Evolutionary conservation across 2,329 filamentous ascomycete species (phyloP).

Genomic region (Botrytis fragariae): DNA sequence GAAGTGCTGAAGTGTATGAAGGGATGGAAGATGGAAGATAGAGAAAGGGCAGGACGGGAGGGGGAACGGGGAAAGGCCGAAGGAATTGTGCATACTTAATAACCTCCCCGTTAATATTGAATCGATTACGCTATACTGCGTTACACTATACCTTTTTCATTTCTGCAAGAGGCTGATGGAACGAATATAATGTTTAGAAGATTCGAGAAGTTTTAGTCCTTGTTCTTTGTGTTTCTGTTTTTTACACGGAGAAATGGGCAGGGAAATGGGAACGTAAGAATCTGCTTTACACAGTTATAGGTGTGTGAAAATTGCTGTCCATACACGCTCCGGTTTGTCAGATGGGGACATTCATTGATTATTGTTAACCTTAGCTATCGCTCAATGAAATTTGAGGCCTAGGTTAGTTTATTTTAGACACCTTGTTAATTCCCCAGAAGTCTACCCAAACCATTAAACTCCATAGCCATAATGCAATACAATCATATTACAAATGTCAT

Average conservation of each 20-base stretch:
- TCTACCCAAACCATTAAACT: background rate
- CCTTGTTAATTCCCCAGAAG: background rate
- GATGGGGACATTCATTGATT: background rate
- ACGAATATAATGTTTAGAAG: background rate
- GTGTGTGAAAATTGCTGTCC: background rate
- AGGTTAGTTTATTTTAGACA: background rate
- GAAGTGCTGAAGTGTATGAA: background rate
- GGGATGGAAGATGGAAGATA: background rate
- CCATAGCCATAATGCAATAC: background rate
- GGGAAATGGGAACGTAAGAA: too few relatives aligned
- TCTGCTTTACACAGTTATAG: background rate
- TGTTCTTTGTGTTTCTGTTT: background rate
- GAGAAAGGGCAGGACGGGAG: background rate
- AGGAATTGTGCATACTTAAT: constrained; percentile 14
- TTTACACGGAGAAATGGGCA: background rate
- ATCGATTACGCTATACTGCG: background rate
- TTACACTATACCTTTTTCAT: constrained; percentile 2
- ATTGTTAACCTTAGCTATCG: background rate
- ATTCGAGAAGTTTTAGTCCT: background rate
- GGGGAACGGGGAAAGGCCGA: background rate
- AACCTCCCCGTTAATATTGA: constrained; percentile 1
- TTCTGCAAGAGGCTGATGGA: background rate
- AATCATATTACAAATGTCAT: background rate
- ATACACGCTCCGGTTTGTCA: background rate
- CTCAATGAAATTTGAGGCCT: too few relatives aligned